These are phyloP conservation scores for Lagenidium sp. DNA, from an alignment of 352 stramenopile genomes.

Conservation along the genomic window DNA sequence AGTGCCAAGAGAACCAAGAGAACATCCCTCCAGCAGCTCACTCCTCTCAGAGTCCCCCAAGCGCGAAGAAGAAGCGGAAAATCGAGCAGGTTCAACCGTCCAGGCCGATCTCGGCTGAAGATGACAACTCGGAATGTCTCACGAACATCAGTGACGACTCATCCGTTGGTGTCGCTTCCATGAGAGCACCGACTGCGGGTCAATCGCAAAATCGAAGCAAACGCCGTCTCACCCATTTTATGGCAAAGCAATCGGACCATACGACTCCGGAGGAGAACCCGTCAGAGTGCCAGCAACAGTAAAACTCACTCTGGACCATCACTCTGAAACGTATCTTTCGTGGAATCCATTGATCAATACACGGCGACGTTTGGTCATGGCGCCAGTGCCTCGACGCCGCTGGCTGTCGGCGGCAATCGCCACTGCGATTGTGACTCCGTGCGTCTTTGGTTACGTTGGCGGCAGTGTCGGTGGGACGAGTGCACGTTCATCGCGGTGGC, in stretches of 20 bases:
- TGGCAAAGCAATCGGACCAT: constrained; percentile 13
- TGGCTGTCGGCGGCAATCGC: no score
- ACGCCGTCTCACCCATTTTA: constrained; percentile 24
- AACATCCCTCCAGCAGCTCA: constrained; percentile 10
- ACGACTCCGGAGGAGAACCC: constrained; percentile 16
- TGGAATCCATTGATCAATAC: neutral
- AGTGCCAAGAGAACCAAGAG: constrained; percentile 6
- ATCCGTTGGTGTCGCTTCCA: neutral
- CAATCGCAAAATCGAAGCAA: no score
- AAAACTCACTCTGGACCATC: constrained; percentile 8
- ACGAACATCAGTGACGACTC: no score
- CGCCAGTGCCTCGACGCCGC: no score
- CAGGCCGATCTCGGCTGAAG: neutral
- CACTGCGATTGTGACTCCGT: no score
- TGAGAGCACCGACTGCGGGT: no score
- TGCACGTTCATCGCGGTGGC: no score
- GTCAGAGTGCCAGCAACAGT: constrained; percentile 40
- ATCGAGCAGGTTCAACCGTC: constrained; percentile 3
- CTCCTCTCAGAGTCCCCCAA: neutral
- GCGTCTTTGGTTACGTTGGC: no score
- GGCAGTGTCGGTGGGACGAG: no score
- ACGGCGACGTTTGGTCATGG: no score
- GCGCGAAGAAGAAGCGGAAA: constrained; percentile 6
- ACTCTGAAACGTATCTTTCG: no score
- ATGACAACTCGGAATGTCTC: neutral